Evolutionary conservation across 2,329 filamentous ascomycete genomes (phyloP), one percentile per base, ranked within the genome.

Genomic region (Stagonosporopsis vannaccii): DNA sequence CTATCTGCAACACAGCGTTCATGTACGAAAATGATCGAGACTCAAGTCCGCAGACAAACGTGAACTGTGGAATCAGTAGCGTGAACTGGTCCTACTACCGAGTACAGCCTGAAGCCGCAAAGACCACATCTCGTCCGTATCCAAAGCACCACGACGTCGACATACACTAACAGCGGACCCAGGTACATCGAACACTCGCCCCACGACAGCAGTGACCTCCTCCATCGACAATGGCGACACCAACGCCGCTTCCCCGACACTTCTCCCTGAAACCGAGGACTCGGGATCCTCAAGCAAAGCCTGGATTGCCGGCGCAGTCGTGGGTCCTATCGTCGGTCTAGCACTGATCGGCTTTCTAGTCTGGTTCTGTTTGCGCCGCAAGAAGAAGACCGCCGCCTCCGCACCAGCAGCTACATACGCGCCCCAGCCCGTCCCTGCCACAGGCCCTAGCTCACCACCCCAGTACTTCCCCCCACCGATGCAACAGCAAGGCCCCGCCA

Each of bases 261-360:
- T 40, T 6, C 32, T 39, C 15, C 26, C 49, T 6, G 43, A 28
- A 11, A 3, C 35, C 11, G 25, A 25, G 9, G 32, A 44, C 13
- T 40, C 56, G 51, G 61, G 66, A 28, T 45, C 45, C 3, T 52
- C 57, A 23, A 65, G 61, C 55, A 66, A 71, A 51, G 67, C 66
- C 11, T 72, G 69, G 69, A 72, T 72, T 25, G 67, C 69, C 8
- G 69, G 68, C n/a, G 68, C 59, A 0, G 66, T 72, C 23, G 57
- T 71, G 7, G 68, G 68, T 1, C 67, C 67, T 13, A 44, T 72
- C 23, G 43, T 60, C 2, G 66, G 62, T 11, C 57, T 70, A 30
- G 64, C 65, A n/a, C 42, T 70, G 15, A 39, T 69, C 25, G 62
- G 58, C 6, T 25, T 57, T 9, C 30, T 60, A 7, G 40, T 60